These are phyloP conservation scores for Oldenlandia corymbosa DNA, from an alignment of 257 asterid species.

Conservation along the genomic window DNA sequence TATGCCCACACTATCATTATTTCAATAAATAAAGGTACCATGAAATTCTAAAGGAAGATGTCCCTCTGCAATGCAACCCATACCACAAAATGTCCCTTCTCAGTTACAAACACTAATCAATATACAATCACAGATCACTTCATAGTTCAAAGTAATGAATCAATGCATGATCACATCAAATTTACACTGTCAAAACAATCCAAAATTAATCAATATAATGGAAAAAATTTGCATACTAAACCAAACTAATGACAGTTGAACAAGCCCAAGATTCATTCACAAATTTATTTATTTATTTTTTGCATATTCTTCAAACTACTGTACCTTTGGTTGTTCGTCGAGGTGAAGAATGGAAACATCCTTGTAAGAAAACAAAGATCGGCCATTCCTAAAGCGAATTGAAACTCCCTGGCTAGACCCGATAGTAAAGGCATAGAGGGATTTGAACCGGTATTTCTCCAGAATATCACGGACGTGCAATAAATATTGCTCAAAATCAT, in stretches of 20 bases:
- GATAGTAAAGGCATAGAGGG: conserved; percentile 56
- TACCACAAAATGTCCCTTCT: no score
- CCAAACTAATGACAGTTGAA: not conserved
- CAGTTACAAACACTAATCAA: no score
- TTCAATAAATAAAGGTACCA: no score
- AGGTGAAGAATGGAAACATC: conserved; percentile 57
- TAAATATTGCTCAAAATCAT: conserved; percentile 88
- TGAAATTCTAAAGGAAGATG: no score
- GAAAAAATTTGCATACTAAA: not conserved
- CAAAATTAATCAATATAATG: not conserved
- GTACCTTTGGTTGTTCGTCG: conserved; percentile 91
- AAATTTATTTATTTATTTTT: not conserved
- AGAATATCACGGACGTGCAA: conserved; percentile 72
- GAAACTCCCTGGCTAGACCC: conserved; percentile 65
- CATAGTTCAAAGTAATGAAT: not conserved
- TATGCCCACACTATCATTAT: not conserved
- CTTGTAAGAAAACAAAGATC: conserved; percentile 58
- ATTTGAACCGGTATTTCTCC: conserved; percentile 57
- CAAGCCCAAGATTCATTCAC: not conserved
- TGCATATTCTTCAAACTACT: conserved; percentile 10
- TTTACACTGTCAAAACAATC: not conserved
- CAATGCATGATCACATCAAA: not conserved
- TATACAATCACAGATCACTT: not conserved
- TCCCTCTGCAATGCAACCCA: not conserved
- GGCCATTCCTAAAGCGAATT: conserved; percentile 74